A percentile compares a stretch with the other conserved stretches of the same genome.
These are phyloP conservation scores for Paraphaeosphaeria minitans DNA, from an alignment of 2,329 filamentous ascomycete genomes.

Conservation along the genomic window DNA sequence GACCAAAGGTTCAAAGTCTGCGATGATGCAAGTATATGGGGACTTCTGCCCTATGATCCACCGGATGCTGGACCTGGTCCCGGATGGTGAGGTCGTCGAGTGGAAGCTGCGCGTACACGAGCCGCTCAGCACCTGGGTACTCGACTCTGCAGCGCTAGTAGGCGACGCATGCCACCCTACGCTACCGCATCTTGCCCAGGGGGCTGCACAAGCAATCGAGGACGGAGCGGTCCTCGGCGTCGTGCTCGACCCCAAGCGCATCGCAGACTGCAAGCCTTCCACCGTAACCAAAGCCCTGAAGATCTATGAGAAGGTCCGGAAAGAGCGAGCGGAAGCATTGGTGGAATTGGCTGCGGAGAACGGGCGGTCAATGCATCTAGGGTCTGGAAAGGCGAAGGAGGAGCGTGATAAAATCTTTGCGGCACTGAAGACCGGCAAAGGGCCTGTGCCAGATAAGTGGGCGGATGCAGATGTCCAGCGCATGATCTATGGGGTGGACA, in stretches of 20 bases:
- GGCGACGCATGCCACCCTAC: conserved; percentile 68
- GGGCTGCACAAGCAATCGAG: conserved; percentile 69
- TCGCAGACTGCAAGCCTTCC: conserved; percentile 48
- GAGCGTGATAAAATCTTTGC: conserved; percentile 62
- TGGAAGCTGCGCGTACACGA: conserved; percentile 69
- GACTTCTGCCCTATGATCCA: conserved; percentile 67
- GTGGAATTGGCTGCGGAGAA: conserved; percentile 62
- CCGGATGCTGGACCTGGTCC: conserved; percentile 65
- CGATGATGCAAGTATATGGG: conserved; percentile 64
- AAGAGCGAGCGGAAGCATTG: conserved; percentile 61
- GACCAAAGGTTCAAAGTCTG: conserved; percentile 63
- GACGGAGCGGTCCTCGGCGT: conserved; percentile 63
- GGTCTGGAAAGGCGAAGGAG: conserved; percentile 63
- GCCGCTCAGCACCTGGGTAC: conserved; percentile 66
- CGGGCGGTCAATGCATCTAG: conserved; percentile 61
- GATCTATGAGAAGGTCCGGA: conserved; percentile 62
- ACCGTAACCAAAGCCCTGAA: conserved; percentile 59
- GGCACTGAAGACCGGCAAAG: conserved; percentile 50
- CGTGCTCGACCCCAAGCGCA: conserved; percentile 56
- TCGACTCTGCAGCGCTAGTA: conserved; percentile 58
- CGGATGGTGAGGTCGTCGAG: conserved; percentile 68
- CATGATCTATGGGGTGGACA: conserved; percentile 55
- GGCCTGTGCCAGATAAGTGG: conserved; percentile 58
- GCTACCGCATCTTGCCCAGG: conserved; percentile 67
- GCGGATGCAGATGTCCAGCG: conserved; percentile 58